These are phyloP conservation scores for Trichosanthes truncata DNA, from an alignment of 306 rosid genomes.

Conservation along the genomic window DNA sequence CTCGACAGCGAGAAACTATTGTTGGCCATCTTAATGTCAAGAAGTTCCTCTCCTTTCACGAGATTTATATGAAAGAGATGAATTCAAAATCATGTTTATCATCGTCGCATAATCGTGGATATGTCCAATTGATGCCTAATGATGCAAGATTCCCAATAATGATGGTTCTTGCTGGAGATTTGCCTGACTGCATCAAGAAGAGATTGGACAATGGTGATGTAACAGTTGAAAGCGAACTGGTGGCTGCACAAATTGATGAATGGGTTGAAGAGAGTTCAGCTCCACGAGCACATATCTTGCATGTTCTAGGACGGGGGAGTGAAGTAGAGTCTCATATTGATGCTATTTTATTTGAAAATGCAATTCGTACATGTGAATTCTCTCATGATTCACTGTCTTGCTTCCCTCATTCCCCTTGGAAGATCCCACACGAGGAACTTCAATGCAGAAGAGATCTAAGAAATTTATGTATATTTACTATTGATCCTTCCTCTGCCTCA, in stretches of 20 bases:
- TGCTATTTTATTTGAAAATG: conserved; percentile 73
- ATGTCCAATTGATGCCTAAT: conserved; percentile 51
- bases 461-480: conserved; percentile 61
- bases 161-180: conserved; percentile 38
- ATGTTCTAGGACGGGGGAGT: conserved; percentile 54
- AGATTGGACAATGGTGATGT: conserved; percentile 51
- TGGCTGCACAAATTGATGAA: conserved; percentile 53
- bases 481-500: conserved; percentile 78
- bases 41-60: conserved; percentile 29
- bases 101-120: conserved; percentile 30
- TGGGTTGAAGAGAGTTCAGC: conserved; percentile 58
- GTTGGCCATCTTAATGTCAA: conserved; percentile 61
- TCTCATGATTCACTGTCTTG: conserved; percentile 47
- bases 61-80: conserved; percentile 25
- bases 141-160: conserved; percentile 61
- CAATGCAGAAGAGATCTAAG: conserved; percentile 60
- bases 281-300: conserved; percentile 55
- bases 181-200: conserved; percentile 46
- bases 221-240: conserved; percentile 55
- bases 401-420: conserved; percentile 62
- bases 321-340: conserved; percentile 56
- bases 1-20: conserved; percentile 50
- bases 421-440: conserved; percentile 54
- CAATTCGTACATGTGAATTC: conserved; percentile 49
- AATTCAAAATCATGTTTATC: conserved; percentile 28